Conservation (phyloP, 2,329 filamentous ascomycete genomes). For the Ophiosphaerella narmari region DNA sequence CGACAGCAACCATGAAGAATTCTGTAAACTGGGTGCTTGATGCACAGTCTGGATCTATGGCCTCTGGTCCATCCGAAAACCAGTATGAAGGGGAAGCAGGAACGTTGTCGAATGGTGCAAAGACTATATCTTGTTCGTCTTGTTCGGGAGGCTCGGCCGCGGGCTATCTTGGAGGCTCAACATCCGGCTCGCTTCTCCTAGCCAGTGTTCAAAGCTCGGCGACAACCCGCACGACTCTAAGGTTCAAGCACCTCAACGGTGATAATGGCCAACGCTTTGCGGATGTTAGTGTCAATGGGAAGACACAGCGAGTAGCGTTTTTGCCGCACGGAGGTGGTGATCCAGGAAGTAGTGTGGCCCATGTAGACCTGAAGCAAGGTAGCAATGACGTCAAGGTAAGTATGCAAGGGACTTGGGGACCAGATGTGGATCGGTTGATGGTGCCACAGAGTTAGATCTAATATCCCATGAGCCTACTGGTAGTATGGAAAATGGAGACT, state of each 20-base stretch:
- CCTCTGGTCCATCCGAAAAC: slow-evolving; percentile 52
- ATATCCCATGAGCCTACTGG: too few species aligned
- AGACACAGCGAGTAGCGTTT: slow-evolving; percentile 58
- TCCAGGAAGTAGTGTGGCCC: slow-evolving; percentile 54
- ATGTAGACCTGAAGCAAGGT: slow-evolving; percentile 55
- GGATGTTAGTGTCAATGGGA: slow-evolving; percentile 61
- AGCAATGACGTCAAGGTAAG: slow-evolving; percentile 57
- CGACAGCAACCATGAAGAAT: slow-evolving; percentile 56
- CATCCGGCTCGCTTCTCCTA: slow-evolving; percentile 60
- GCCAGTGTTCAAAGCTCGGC: slow-evolving; percentile 51
- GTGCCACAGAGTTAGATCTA: slow-evolving; percentile 46
- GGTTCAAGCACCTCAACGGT: slow-evolving; percentile 62
- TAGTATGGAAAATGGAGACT: too few species aligned
- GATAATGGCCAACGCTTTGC: slow-evolving; percentile 59
- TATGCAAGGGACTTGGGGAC: slow-evolving; percentile 52
- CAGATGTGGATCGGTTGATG: slow-evolving; percentile 61
- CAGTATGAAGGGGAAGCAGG: slow-evolving; percentile 59
- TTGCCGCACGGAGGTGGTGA: slow-evolving; percentile 55
- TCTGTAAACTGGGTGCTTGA: slow-evolving; percentile 61
- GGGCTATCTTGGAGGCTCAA: slow-evolving; percentile 51
- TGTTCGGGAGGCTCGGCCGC: slow-evolving; percentile 58
- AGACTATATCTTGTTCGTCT: slow-evolving; percentile 52
- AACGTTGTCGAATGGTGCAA: slow-evolving; percentile 53
- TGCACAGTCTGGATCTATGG: slow-evolving; percentile 51
- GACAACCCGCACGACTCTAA: slow-evolving; percentile 56